A percentile compares a stretch with the other conserved stretches of the same genome.
These are phyloP conservation scores for Yarrowia alimentaria DNA, from an alignment of 805 yeast genomes.

Conservation along the genomic window DNA sequence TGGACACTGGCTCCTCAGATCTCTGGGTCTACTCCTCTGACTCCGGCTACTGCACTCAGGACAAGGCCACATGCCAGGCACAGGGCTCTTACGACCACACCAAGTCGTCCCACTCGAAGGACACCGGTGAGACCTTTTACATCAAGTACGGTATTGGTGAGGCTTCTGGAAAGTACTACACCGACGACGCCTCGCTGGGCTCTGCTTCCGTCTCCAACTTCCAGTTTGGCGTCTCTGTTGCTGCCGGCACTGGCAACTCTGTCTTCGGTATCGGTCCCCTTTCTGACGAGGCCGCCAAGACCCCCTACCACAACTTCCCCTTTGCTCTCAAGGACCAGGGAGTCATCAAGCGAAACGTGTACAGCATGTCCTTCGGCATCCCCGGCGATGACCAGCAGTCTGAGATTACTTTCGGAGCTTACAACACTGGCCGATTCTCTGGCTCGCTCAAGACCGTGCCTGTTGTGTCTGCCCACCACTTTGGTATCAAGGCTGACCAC, in stretches of 20 bases:
- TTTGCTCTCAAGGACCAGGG: constrained; percentile 40
- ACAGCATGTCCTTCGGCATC: constrained; percentile 45
- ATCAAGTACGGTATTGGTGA: constrained; percentile 41
- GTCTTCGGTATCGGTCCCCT: constrained; percentile 42
- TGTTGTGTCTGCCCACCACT: background rate
- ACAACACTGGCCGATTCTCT: constrained; percentile 44
- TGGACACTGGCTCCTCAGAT: constrained; percentile 77
- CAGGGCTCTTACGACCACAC: background rate
- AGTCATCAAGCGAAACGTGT: constrained; percentile 42
- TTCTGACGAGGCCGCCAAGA: constrained; percentile 36
- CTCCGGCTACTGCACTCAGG: constrained; percentile 44
- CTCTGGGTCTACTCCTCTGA: constrained; percentile 55
- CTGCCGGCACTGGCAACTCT: constrained; percentile 45
- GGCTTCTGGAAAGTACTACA: constrained; percentile 55
- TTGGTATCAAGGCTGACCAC: constrained; percentile 30
- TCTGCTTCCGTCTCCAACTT: constrained; percentile 49
- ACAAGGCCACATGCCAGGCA: background rate
- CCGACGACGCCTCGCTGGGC: constrained; percentile 56
- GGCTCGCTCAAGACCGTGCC: constrained; percentile 40
- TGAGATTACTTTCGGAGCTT: constrained; percentile 44
- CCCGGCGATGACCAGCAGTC: constrained; percentile 38
- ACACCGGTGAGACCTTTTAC: constrained; percentile 29
- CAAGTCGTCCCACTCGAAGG: constrained; percentile 31
- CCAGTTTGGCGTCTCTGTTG: constrained; percentile 60
- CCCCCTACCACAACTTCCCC: constrained; percentile 34